Percentiles rank a stretch among this genome's conserved stretches.
phyloP scores from a whole-genome alignment of 805 yeast genomes.

The Yamadazyma sp. region DNA sequence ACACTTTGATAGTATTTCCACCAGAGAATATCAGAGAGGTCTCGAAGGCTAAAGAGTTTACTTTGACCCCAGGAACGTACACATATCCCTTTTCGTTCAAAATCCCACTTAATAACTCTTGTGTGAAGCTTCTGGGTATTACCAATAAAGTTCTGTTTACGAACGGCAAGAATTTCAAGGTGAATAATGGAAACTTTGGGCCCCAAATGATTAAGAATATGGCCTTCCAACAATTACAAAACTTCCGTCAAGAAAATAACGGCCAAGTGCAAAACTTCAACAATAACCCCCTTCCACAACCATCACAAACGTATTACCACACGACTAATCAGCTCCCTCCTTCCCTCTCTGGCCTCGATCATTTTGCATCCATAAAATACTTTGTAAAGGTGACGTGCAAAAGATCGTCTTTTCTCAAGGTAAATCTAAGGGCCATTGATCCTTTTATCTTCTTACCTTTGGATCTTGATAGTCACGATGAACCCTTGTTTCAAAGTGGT shows the following conservation, averaged over 20 bases:
- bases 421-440: constrained; percentile 45
- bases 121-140: constrained; percentile 28
- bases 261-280: background rate
- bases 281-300: background rate
- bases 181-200: constrained; percentile 35
- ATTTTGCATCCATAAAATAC: constrained; percentile 46
- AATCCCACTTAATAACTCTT: constrained; percentile 44
- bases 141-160: constrained; percentile 34
- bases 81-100: constrained; percentile 48
- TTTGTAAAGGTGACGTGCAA: constrained; percentile 63
- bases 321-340: constrained; percentile 34
- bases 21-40: constrained; percentile 49
- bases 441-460: constrained; percentile 58
- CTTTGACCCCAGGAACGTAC: constrained; percentile 52
- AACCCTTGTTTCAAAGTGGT: constrained; percentile 9
- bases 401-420: constrained; percentile 47
- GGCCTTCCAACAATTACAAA: constrained; percentile 18
- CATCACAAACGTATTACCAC: constrained; percentile 21
- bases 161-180: constrained; percentile 27
- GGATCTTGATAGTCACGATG: constrained; percentile 29
- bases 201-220: constrained; percentile 17
- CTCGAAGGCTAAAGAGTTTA: constrained; percentile 43
- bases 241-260: background rate
- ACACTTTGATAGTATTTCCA: constrained; percentile 51
- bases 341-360: constrained; percentile 30